Conservation (phyloP, 768 basidiomycete genomes). For the Mycena vulgaris region DNA sequence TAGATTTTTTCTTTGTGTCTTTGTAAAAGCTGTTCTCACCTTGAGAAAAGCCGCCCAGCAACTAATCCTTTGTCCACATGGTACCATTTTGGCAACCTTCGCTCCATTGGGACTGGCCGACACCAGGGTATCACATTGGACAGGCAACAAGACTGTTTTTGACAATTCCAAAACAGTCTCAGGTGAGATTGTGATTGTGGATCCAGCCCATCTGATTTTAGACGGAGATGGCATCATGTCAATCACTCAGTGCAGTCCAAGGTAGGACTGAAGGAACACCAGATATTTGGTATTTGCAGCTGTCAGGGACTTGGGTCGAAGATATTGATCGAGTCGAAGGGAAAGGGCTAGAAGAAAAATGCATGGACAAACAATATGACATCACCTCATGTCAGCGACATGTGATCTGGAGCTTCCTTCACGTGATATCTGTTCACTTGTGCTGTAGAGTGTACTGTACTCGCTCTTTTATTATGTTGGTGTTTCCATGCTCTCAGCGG, state of each 20-base stretch:
- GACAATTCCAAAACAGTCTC: slow-evolving; percentile 23
- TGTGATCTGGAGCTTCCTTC: too few relatives aligned
- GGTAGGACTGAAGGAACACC: background rate
- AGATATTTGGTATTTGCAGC: slow-evolving; percentile 26
- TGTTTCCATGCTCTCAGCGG: too few relatives aligned
- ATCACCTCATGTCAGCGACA: too few relatives aligned
- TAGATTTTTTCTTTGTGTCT: background rate
- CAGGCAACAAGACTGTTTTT: slow-evolving; percentile 5
- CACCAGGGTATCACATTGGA: slow-evolving; percentile 20
- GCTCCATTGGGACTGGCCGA: background rate
- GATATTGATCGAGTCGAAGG: background rate
- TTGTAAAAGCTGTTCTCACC: slow-evolving; percentile 7
- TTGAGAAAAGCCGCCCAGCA: slow-evolving; percentile 25
- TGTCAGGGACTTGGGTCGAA: background rate
- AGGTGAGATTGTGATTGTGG: slow-evolving; percentile 2
- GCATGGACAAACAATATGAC: slow-evolving; percentile 11
- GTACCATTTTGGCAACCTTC: background rate
- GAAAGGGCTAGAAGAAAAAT: background rate
- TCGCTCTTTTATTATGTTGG: too few relatives aligned
- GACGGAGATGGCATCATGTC: background rate
- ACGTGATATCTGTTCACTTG: too few relatives aligned
- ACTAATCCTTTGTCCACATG: slow-evolving; percentile 13
- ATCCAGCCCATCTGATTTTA: background rate
- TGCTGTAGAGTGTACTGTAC: too few relatives aligned
- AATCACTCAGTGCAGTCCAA: background rate